Evolutionary conservation across 2,329 filamentous ascomycete genomes (phyloP).

Genomic region (Sporothrix humicola): DNA sequence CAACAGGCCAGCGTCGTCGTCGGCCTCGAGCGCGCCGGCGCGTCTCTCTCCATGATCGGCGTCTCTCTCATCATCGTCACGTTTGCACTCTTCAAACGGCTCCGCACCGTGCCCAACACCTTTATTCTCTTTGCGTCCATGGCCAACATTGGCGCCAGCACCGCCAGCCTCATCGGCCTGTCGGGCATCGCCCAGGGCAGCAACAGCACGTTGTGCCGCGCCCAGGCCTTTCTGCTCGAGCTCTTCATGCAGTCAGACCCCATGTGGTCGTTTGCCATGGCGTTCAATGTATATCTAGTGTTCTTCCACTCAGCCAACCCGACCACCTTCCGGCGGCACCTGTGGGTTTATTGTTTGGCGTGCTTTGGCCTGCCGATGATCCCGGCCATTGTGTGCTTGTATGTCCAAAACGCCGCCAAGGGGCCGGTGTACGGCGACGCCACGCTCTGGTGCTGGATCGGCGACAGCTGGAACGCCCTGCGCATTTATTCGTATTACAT

Average conservation of each 20-base stretch:
- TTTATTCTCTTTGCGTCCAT: constrained; percentile 67
- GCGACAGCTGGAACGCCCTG: constrained; percentile 58
- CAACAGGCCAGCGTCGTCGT: constrained; percentile 52
- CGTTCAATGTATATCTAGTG: constrained; percentile 77
- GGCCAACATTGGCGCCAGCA: constrained; percentile 63
- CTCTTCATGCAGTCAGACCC: constrained; percentile 80
- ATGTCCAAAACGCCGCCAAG: constrained; percentile 52
- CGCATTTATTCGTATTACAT: constrained; percentile 68
- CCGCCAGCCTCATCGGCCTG: constrained; percentile 73
- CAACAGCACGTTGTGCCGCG: constrained; percentile 64
- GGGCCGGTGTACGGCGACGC: constrained; percentile 61
- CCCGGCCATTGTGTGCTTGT: constrained; percentile 69
- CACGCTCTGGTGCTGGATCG: constrained; percentile 70
- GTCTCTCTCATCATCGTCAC: constrained; percentile 60
- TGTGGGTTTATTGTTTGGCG: constrained; percentile 71
- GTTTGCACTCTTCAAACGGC: constrained; percentile 56
- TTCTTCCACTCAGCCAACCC: constrained; percentile 66
- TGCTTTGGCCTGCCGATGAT: constrained; percentile 76
- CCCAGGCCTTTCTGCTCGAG: constrained; percentile 67
- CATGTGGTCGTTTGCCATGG: constrained; percentile 82
- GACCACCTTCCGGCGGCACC: constrained; percentile 72
- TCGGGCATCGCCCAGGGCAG: constrained; percentile 64
- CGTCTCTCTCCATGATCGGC: constrained; percentile 58
- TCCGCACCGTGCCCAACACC: constrained; percentile 65
- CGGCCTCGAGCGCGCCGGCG: constrained; percentile 59